Percentiles rank a stretch among this genome's conserved stretches.
phyloP scores from a whole-genome alignment of 306 rosid genomes.

The Citrullus mucosospermus region DNA sequence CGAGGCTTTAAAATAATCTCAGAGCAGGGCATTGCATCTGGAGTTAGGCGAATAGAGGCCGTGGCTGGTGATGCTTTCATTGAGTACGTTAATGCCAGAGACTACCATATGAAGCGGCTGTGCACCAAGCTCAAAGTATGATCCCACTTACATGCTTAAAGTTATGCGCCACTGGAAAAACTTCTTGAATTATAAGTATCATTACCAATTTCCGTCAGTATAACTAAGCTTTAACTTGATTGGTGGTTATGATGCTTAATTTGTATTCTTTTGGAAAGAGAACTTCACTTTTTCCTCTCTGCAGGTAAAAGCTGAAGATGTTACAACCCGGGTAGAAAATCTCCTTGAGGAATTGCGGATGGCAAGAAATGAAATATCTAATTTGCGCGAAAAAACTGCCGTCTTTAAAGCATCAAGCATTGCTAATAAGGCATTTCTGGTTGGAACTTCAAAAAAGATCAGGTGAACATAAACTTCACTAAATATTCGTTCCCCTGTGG shows the following conservation, averaged over 20 bases:
- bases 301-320: slow-evolving; percentile 92
- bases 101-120: slow-evolving; percentile 56
- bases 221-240: neutral
- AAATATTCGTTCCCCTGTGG: neutral
- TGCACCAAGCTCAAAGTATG: slow-evolving; percentile 87
- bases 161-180: neutral
- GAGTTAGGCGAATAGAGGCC: slow-evolving; percentile 88
- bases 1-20: slow-evolving; percentile 87
- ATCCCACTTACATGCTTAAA: neutral
- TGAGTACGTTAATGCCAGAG: slow-evolving; percentile 74
- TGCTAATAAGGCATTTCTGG: slow-evolving; percentile 44
- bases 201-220: neutral
- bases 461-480: slow-evolving; percentile 28
- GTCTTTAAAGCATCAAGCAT: slow-evolving; percentile 62
- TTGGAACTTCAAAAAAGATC: slow-evolving; percentile 55
- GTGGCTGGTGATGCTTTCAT: slow-evolving; percentile 93
- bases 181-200: neutral
- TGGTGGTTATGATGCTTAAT: neutral
- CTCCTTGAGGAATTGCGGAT: slow-evolving; percentile 64
- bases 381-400: slow-evolving; percentile 68
- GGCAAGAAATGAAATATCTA: slow-evolving; percentile 56
- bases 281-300: slow-evolving; percentile 9
- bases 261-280: neutral
- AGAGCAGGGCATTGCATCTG: slow-evolving; percentile 95
- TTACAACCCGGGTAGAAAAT: slow-evolving; percentile 62